Percentiles rank a stretch among this genome's conserved stretches.
phyloP scores from a whole-genome alignment of 148 eudicot genomes.

The Rhododendron williamsianum region DNA sequence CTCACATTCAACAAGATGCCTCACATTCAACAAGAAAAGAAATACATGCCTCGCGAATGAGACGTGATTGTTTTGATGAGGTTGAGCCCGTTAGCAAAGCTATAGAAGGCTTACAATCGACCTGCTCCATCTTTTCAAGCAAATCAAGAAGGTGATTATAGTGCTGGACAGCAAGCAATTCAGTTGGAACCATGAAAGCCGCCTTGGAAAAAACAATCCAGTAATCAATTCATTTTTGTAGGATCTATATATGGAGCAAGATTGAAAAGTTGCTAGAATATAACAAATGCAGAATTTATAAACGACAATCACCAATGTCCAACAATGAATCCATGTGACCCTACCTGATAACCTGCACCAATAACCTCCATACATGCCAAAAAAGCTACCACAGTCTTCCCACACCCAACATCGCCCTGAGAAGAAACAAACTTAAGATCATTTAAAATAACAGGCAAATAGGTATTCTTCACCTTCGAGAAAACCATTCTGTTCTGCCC shows the following conservation, averaged over 20 bases:
- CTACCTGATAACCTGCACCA: slow-evolving; percentile 89
- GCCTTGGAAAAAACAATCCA: slow-evolving; percentile 45
- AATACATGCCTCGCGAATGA: slow-evolving; percentile 60
- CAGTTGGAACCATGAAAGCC: slow-evolving; percentile 98
- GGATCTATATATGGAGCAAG: background rate
- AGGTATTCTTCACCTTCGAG: background rate
- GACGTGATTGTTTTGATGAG: slow-evolving; percentile 66
- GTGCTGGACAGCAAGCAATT: slow-evolving; percentile 92
- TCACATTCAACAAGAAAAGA: background rate
- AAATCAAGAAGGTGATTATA: slow-evolving; percentile 56
- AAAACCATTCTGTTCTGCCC: background rate
- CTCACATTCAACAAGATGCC: background rate
- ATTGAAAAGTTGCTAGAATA: background rate
- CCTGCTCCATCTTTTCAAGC: slow-evolving; percentile 46
- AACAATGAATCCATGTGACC: slow-evolving; percentile 7
- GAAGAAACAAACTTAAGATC: slow-evolving; percentile 2
- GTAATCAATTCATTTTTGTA: slow-evolving; percentile 5
- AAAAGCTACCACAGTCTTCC: slow-evolving; percentile 94
- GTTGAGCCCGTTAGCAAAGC: slow-evolving; percentile 91
- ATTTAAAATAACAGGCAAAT: background rate
- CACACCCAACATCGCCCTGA: slow-evolving; percentile 99
- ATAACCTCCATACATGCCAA: slow-evolving; percentile 94
- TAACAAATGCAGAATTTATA: background rate
- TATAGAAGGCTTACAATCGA: slow-evolving; percentile 49
- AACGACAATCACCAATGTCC: background rate